These are phyloP conservation scores for Starmera dryadoides DNA, from an alignment of 805 yeast species.

Conservation along the genomic window DNA sequence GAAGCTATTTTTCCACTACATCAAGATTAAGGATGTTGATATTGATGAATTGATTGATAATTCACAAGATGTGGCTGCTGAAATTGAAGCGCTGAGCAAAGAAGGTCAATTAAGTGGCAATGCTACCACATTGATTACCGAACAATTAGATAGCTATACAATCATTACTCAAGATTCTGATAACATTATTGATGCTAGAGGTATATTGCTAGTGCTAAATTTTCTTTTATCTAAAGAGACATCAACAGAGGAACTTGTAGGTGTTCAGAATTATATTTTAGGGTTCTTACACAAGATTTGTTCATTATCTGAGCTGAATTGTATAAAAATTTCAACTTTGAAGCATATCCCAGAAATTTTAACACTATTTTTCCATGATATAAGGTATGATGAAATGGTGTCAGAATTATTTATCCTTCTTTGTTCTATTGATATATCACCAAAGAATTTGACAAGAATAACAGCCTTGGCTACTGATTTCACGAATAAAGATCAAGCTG, in stretches of 20 bases:
- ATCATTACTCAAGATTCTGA: not conserved
- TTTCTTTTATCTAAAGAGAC: not conserved
- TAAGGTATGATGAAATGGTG: not conserved
- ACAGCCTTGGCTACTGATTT: not conserved
- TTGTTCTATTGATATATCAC: not conserved
- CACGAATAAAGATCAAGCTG: not conserved
- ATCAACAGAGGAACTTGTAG: not conserved
- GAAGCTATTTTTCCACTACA: not conserved
- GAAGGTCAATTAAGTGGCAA: not conserved
- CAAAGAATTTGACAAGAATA: not conserved
- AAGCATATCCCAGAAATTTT: not conserved
- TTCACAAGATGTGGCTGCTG: not conserved
- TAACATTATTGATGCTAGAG: not conserved
- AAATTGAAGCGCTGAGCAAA: not conserved
- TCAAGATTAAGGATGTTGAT: not conserved
- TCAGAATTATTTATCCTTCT: not conserved
- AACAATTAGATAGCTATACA: not conserved
- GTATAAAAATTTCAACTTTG: not conserved
- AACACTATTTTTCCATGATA: not conserved
- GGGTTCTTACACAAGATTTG: not conserved
- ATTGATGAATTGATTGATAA: not conserved
- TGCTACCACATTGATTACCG: not conserved
- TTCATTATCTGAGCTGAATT: not conserved
- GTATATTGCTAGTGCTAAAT: not conserved
- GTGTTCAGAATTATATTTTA: not conserved